A percentile compares a stretch with the other conserved stretches of the same genome.
Evolutionary conservation across 2,329 filamentous ascomycete species (phyloP).

Genomic region (Coniochaeta sp.): DNA sequence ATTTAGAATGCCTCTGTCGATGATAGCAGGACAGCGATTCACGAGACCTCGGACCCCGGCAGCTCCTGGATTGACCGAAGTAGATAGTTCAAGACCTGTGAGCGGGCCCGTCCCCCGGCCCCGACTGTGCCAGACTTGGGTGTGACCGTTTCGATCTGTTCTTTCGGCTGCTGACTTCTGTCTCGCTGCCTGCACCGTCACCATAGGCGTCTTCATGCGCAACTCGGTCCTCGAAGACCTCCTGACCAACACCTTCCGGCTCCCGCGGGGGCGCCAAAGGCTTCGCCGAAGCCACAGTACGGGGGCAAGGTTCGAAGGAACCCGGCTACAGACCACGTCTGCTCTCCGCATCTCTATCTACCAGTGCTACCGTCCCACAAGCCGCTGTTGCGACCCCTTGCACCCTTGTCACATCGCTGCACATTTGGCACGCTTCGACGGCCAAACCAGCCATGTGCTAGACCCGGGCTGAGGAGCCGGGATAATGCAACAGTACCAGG

Average conservation of each 20-base stretch:
- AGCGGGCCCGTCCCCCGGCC: background rate
- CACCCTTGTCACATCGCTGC: background rate
- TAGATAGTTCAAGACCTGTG: background rate
- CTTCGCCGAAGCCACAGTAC: constrained; percentile 6
- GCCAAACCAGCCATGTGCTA: constrained; percentile 4
- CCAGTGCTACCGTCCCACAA: constrained; percentile 5
- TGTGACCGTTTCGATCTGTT: constrained; percentile 3
- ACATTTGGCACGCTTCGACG: background rate
- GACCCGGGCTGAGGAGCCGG: constrained; percentile 6
- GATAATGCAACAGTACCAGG: constrained; percentile 10
- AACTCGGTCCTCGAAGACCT: constrained; percentile 6
- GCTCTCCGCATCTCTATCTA: constrained; percentile 7
- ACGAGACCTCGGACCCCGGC: too few species aligned
- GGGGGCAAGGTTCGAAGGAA: constrained; percentile 13
- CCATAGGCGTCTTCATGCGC: constrained; percentile 6
- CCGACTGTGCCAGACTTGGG: background rate
- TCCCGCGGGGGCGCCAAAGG: constrained; percentile 12
- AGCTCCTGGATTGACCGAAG: too few species aligned
- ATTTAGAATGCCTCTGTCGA: too few species aligned
- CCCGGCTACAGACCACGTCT: constrained; percentile 5
- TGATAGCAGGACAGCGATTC: too few species aligned
- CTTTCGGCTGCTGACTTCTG: constrained; percentile 9
- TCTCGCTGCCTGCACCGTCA: constrained; percentile 10
- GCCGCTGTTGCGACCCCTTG: background rate
- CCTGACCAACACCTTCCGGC: constrained; percentile 2